Evolutionary conservation across 805 yeast genomes (phyloP).

Genomic region (Candida adriatica): DNA sequence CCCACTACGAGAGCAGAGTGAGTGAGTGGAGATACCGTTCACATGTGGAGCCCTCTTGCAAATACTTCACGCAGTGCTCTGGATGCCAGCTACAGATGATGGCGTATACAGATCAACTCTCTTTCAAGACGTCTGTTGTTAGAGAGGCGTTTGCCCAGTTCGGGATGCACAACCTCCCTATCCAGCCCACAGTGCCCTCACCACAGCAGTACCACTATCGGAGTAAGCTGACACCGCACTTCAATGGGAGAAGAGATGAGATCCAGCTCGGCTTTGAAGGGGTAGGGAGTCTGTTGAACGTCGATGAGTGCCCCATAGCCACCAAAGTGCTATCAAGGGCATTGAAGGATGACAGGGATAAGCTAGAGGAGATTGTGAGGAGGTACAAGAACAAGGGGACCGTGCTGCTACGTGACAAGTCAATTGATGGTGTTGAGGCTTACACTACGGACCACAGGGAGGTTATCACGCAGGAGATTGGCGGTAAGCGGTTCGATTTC

Average conservation of each 20-base stretch:
- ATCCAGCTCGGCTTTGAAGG: constrained; percentile 75
- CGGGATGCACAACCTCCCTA: constrained; percentile 43
- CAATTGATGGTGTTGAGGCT: constrained; percentile 32
- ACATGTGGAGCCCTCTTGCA: constrained; percentile 41
- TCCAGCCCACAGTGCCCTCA: constrained; percentile 62
- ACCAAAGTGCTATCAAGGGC: constrained; percentile 73
- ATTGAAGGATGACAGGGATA: constrained; percentile 54
- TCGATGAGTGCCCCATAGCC: constrained; percentile 87
- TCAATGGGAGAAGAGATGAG: constrained; percentile 53
- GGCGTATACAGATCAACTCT: constrained; percentile 63
- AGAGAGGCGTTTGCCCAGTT: constrained; percentile 71
- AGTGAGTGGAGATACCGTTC: constrained; percentile 42
- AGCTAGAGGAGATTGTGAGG: constrained; percentile 36
- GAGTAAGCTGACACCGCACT: constrained; percentile 93
- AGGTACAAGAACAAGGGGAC: constrained; percentile 79
- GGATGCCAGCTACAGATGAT: constrained; percentile 91
- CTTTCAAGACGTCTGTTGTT: constrained; percentile 66
- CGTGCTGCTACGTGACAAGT: constrained; percentile 71
- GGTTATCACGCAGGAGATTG: constrained; percentile 65
- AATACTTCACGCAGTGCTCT: constrained; percentile 82
- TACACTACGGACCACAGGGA: constrained; percentile 75
- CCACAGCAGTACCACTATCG: constrained; percentile 74
- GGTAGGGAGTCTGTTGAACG: constrained; percentile 65
- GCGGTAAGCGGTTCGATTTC: constrained; percentile 70
- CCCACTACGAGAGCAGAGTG: constrained; percentile 68